These are phyloP conservation scores for Phytophthora citricola DNA, from an alignment of 352 stramenopile species.

Conservation along the genomic window DNA sequence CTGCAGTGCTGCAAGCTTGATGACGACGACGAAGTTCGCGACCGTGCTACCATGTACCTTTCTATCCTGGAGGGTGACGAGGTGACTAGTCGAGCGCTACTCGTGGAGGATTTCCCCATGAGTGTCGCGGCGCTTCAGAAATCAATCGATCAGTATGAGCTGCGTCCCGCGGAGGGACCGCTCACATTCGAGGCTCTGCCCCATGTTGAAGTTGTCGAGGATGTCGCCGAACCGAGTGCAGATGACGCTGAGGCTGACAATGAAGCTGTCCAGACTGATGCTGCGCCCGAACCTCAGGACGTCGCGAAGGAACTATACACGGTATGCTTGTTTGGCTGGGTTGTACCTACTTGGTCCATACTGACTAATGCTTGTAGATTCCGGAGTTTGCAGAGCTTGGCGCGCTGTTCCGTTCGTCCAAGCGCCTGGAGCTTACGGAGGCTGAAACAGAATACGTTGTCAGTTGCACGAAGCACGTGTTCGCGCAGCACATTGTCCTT, in stretches of 20 bases:
- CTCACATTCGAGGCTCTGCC: slow-evolving; percentile 87
- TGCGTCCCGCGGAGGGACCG: slow-evolving; percentile 74
- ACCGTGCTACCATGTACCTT: slow-evolving; percentile 92
- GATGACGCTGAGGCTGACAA: slow-evolving; percentile 50
- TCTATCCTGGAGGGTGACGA: slow-evolving; percentile 75
- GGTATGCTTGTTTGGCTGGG: slow-evolving; percentile 39
- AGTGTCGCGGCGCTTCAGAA: slow-evolving; percentile 76
- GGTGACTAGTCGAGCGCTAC: slow-evolving; percentile 53
- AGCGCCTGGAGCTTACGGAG: slow-evolving; percentile 94
- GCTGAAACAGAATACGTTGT: slow-evolving; percentile 99
- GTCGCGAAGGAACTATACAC: slow-evolving; percentile 95
- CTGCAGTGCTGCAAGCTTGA: slow-evolving; percentile 96
- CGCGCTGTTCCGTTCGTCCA: slow-evolving; percentile 93
- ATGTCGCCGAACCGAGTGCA: slow-evolving; percentile 32
- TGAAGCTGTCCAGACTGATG: slow-evolving; percentile 33
- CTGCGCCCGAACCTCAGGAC: slow-evolving; percentile 63
- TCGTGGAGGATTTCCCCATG: slow-evolving; percentile 85
- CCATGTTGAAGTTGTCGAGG: slow-evolving; percentile 79
- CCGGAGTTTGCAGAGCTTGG: slow-evolving; percentile 95
- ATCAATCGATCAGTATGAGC: slow-evolving; percentile 89
- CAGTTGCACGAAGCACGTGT: slow-evolving; percentile 97
- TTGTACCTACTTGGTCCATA: neutral
- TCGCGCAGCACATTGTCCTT: slow-evolving; percentile 95
- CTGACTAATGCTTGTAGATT: slow-evolving; percentile 62
- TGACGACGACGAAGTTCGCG: slow-evolving; percentile 98